Evolutionary conservation across 2,329 filamentous ascomycete species (phyloP).

Genomic region (Hypoxylon sp.): DNA sequence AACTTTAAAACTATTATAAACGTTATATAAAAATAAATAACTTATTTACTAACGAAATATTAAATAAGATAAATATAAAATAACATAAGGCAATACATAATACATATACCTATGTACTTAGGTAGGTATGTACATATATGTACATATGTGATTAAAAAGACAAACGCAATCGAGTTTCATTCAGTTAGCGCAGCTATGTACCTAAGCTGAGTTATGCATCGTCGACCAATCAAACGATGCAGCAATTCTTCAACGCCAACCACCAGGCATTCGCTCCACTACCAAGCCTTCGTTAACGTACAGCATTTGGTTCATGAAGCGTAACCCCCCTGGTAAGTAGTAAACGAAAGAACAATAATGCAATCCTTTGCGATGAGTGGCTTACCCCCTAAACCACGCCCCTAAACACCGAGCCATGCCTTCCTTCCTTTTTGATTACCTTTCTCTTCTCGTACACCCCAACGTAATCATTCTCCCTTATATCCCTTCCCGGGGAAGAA

Average conservation of each 20-base stretch:
- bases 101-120: too few species aligned
- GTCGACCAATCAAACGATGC: constrained; percentile 18
- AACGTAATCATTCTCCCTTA: neutral
- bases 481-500: neutral
- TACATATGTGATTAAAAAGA: neutral
- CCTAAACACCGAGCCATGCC: constrained; percentile 12
- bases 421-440: neutral
- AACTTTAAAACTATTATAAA: neutral
- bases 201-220: constrained; percentile 10
- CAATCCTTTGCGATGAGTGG: constrained; percentile 7
- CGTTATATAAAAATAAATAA: neutral
- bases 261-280: neutral
- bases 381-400: constrained; percentile 10
- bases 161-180: neutral
- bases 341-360: constrained; percentile 4
- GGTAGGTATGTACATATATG: too few species aligned
- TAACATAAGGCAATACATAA: neutral
- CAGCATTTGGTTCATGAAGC: neutral
- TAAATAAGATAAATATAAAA: neutral
- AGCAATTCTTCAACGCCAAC: constrained; percentile 1
- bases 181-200: constrained; percentile 20
- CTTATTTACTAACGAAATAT: neutral
- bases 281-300: neutral
- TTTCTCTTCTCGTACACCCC: neutral
- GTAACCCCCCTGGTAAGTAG: neutral